Conservation (phyloP, 257 asterid species). For the Cinchona pubescens region DNA sequence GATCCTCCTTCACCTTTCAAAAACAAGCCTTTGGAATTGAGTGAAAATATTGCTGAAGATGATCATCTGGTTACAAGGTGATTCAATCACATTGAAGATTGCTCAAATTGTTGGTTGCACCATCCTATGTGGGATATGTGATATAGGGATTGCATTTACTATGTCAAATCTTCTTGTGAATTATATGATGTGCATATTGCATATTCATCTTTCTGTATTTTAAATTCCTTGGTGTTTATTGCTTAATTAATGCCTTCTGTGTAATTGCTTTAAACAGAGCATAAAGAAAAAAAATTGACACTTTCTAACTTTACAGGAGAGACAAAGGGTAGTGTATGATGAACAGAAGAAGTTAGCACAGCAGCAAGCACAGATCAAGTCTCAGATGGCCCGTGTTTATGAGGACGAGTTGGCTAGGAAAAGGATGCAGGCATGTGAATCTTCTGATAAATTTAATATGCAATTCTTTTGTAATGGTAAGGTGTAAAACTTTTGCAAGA, state of each 20-base stretch:
- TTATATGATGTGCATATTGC: background rate
- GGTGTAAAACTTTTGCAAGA: slow-evolving; percentile 8
- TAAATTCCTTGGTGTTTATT: background rate
- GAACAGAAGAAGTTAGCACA: slow-evolving; percentile 85
- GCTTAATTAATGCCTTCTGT: background rate
- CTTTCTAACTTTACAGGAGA: slow-evolving; percentile 58
- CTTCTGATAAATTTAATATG: slow-evolving; percentile 12
- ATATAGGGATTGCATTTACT: background rate
- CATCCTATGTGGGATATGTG: background rate
- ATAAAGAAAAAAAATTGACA: slow-evolving; percentile 7
- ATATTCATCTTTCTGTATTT: background rate
- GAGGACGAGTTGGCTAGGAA: slow-evolving; percentile 93
- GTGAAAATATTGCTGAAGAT: background rate
- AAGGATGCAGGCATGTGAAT: slow-evolving; percentile 76
- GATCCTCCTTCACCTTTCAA: background rate
- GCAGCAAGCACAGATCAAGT: slow-evolving; percentile 80
- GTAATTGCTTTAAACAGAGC: background rate
- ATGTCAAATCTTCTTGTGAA: background rate
- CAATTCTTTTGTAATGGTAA: background rate
- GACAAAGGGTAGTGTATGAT: slow-evolving; percentile 63
- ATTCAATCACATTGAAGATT: background rate
- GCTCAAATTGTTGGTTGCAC: background rate
- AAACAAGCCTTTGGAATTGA: background rate
- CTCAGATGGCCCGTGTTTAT: slow-evolving; percentile 80
- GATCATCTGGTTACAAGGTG: background rate